Base-by-base conservation (phyloP, 768 basidiomycete species). In the Termitomyces sp. region DNA sequence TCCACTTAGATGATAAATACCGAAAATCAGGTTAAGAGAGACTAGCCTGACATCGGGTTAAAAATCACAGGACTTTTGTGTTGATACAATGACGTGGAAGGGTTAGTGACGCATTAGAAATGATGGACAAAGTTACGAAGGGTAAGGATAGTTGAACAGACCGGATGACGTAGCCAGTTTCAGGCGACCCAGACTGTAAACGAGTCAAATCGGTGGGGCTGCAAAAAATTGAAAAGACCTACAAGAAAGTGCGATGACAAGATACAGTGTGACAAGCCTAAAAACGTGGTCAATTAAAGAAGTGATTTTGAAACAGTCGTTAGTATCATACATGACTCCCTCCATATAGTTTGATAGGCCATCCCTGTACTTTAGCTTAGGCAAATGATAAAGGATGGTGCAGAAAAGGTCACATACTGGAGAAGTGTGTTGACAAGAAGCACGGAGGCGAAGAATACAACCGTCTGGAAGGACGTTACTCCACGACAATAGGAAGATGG, bases 341-440 rank as follows among this genome's bases (percentile, higher is more conserved):
- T 96, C 94, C 88, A 96, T 91, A 70, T 93, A 95, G 69, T 96
- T 95, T 16, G 90, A 89, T 68, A 88, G 89, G 49, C 94, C 94
- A 64, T 92, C 90, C 76, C 87, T 84, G 66, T 9, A 52, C 44
- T 40, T 55, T 33, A 51, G 50, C 39, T 38, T 57, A 52, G 42
- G 28, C 38, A 57, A 7, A 42, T 57, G 38, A 40, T 33, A 15
- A 53, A 46, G 12, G 16, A 45, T 50, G 28, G 28, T 28, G 45
- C 46, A 42, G 32, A 58, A 48, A 52, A 39, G 63, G 32, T 42
- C 7, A 80, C 85, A 50, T 62, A 84, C 86, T 87, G 85, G 63
- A 93, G 82, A 11, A 96, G 81, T 7, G 93, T 84, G 75, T 94
- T 94, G 63, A 93, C 92, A 33, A 97, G 85, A 58, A 96, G 74